phyloP scores from a whole-genome alignment of 345 rosid species.

The Draba incana region DNA sequence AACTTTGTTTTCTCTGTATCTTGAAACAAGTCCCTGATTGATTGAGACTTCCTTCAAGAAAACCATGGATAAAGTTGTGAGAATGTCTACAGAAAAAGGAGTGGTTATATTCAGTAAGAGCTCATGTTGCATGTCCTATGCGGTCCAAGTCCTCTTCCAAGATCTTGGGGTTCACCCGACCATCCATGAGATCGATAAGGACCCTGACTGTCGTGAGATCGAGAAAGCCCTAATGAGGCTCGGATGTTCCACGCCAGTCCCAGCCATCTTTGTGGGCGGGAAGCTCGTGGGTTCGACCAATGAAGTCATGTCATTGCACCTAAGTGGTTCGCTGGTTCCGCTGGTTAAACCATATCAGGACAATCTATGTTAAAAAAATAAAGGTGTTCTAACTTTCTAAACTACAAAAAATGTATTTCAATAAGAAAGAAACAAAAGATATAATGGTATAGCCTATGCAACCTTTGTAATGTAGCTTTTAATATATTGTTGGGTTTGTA shows the following conservation, averaged over 20 bases:
- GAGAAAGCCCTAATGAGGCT: conserved; percentile 76
- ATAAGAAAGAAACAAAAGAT: conserved; percentile 16
- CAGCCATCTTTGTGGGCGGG: conserved; percentile 77
- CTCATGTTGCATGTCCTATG: conserved; percentile 76
- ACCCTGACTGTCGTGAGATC: conserved; percentile 74
- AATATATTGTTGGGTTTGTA: conserved; percentile 30
- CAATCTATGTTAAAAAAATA: conserved; percentile 37
- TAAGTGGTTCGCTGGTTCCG: conserved; percentile 62
- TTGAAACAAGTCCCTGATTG: conserved; percentile 29
- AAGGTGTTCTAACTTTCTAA: conserved; percentile 27
- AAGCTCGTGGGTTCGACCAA: conserved; percentile 73
- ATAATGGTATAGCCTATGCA: conserved; percentile 23
- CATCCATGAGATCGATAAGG: conserved; percentile 69
- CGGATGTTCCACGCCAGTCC: conserved; percentile 66
- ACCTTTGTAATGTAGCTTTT: conserved; percentile 36
- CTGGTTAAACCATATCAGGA: conserved; percentile 64
- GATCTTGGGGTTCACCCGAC: conserved; percentile 67
- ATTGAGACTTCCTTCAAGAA: conserved; percentile 15
- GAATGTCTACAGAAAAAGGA: conserved; percentile 67
- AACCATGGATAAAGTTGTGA: conserved; percentile 67
- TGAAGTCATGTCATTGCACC: conserved; percentile 81
- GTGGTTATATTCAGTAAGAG: conserved; percentile 83
- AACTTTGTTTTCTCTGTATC: conserved; percentile 9
- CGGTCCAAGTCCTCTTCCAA: conserved; percentile 69
- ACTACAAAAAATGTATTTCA: conserved; percentile 14